Evolutionary conservation across 306 rosid species (phyloP).

Genomic region (Aeschynomene evenia): DNA sequence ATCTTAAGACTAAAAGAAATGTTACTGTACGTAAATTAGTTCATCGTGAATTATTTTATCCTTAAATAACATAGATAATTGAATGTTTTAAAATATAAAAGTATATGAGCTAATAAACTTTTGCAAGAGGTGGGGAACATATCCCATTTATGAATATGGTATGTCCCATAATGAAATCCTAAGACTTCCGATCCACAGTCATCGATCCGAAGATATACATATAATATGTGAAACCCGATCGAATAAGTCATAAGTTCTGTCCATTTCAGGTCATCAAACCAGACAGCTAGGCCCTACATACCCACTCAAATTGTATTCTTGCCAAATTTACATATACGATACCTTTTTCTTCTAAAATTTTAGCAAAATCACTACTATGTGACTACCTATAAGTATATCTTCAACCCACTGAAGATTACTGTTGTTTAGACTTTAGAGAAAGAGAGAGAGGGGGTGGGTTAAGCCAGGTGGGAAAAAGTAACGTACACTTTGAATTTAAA

Average conservation of each 20-base stretch:
- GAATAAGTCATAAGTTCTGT: conserved; percentile 37
- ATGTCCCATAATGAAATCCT: conserved; percentile 27
- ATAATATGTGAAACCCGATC: conserved; percentile 32
- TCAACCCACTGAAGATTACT: conserved; percentile 18
- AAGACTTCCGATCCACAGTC: conserved; percentile 17
- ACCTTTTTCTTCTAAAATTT: conserved; percentile 27
- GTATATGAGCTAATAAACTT: background rate
- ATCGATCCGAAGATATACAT: conserved; percentile 15
- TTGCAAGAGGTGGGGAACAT: conserved; percentile 31
- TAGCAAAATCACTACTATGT: conserved; percentile 27
- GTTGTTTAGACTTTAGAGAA: background rate
- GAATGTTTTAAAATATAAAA: background rate
- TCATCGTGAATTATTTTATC: background rate
- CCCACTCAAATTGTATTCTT: conserved; percentile 25
- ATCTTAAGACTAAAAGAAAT: too few relatives aligned
- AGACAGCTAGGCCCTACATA: conserved; percentile 37
- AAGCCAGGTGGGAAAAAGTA: conserved; percentile 43
- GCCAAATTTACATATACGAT: conserved; percentile 22
- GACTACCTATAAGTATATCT: too few relatives aligned
- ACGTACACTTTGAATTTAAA: conserved; percentile 60
- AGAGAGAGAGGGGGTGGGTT: background rate
- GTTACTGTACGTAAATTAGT: background rate
- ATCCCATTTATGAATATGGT: conserved; percentile 24
- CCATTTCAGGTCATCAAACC: conserved; percentile 29
- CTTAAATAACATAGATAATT: background rate